Base-by-base conservation (phyloP, 495 filamentous ascomycete species). In the Lasiosphaeris hirsuta region DNA sequence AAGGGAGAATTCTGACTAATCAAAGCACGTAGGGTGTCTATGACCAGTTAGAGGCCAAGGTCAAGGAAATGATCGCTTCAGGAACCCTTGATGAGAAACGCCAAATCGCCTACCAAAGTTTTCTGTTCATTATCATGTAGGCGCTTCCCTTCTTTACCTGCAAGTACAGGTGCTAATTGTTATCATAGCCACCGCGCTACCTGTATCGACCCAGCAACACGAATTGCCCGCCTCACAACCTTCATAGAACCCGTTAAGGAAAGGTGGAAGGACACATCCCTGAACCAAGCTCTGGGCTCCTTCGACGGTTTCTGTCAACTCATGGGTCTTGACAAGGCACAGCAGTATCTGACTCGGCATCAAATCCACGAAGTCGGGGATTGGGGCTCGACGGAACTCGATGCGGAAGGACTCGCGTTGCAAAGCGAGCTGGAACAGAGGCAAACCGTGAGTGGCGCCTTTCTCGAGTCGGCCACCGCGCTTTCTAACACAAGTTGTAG, bases 61-160 rank as follows among this genome's bases (percentile, higher is more conserved):
- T 97, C 54, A 85, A 85, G 56, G 88, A 91, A 61, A 87, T 97
- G 69, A 82, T 90, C 41, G 68, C 85, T 43, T 81, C 84, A 3
- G 86, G 88, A 47, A 84, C 78, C 13, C 75, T 88, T 7, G 92
- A 96, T 63, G 85, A 92, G 62, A 87, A 88, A 59, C 83, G 82
- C 15, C 78, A 82, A 43, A 76, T 82, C 30, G 78, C 78, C 0
- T 79, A 90, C 76, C 81, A 87, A 76, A 84, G 86, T 63, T 84
- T 96, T 70, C 76, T 99, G 3, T 92, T 97, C 58, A 95, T 94
- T 10, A 96, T 99, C 61, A 86, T 93, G 88, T 89, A 80, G 69
- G 72, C 49, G 10, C 18, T 30, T 43, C 3, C 17, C 23, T 11
- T 1, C n/a, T 10, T 50, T 14, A 17, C 34, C 42, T 41, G 4